Conservation (phyloP, 2,329 filamentous ascomycete genomes). For the Alternaria triticina region DNA sequence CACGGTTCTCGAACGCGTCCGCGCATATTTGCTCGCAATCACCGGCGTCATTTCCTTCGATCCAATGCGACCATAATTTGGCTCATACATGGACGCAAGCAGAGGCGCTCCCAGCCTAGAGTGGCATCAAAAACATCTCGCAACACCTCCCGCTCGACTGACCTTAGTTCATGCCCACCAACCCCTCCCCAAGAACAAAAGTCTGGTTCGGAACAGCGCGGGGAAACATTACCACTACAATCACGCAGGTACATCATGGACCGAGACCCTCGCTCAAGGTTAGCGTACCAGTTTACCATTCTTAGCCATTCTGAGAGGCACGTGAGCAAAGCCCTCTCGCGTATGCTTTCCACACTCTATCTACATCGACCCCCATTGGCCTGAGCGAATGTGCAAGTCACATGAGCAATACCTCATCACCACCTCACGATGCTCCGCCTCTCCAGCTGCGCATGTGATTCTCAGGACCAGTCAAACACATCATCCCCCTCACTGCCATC, state of each 20-base stretch:
- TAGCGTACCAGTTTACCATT: background rate
- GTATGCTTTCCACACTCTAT: background rate
- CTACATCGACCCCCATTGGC: background rate
- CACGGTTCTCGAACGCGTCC: slow-evolving; percentile 5
- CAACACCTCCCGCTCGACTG: background rate
- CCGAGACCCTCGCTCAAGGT: background rate
- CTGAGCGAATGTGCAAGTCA: background rate
- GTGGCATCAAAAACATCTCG: background rate
- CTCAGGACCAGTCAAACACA: background rate
- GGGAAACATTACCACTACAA: background rate
- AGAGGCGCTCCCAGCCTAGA: background rate
- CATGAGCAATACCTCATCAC: background rate
- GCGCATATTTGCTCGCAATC: background rate
- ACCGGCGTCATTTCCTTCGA: background rate
- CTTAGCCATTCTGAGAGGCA: background rate
- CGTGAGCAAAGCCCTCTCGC: background rate
- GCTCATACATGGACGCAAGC: background rate
- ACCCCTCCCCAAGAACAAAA: background rate
- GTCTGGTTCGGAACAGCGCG: background rate
- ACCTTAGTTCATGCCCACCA: background rate
- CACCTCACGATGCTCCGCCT: background rate
- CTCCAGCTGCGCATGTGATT: background rate
- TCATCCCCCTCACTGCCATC: background rate
- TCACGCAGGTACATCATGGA: background rate
- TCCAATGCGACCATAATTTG: background rate